Evolutionary conservation across 2,329 filamentous ascomycete species (phyloP).

Genomic region (Bimuria novae-zelandiae): DNA sequence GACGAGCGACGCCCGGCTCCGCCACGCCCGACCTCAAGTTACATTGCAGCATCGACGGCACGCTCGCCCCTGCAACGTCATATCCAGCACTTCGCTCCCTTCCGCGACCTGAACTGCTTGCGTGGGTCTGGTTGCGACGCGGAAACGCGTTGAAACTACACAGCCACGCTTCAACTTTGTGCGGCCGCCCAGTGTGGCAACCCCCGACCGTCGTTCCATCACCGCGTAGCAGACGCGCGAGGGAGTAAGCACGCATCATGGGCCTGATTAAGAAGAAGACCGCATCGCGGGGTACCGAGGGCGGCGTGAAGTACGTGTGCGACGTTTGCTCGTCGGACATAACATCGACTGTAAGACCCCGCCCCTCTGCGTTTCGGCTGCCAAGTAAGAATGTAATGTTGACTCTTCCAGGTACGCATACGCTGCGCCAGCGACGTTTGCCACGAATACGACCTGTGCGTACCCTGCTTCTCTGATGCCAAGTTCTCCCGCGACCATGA

Average conservation of each 20-base stretch:
- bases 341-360: slow-evolving; percentile 82
- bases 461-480: slow-evolving; percentile 88
- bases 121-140: not conserved
- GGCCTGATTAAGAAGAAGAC: slow-evolving; percentile 97
- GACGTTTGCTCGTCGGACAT: slow-evolving; percentile 97
- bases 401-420: slow-evolving; percentile 77
- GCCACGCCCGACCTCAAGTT: not conserved
- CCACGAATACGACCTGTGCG: slow-evolving; percentile 95
- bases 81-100: not conserved
- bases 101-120: not conserved
- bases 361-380: slow-evolving; percentile 1
- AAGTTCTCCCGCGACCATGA: slow-evolving; percentile 82
- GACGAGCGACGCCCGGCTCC: not conserved
- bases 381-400: slow-evolving; percentile 6
- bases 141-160: slow-evolving; percentile 22
- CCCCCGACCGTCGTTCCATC: slow-evolving; percentile 13
- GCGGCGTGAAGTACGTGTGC: slow-evolving; percentile 83
- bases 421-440: slow-evolving; percentile 83
- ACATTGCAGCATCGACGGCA: slow-evolving; percentile 4
- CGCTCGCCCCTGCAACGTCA: not conserved
- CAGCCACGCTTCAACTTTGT: slow-evolving; percentile 28
- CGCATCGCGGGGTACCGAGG: slow-evolving; percentile 80
- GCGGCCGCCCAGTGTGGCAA: slow-evolving; percentile 12
- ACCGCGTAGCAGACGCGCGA: slow-evolving; percentile 15
- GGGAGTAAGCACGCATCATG: slow-evolving; percentile 58